Evolutionary conservation across 202 grass and related monocot species (phyloP), one percentile per base, ranked within the genome.

Genomic region (Carex arenaria): DNA sequence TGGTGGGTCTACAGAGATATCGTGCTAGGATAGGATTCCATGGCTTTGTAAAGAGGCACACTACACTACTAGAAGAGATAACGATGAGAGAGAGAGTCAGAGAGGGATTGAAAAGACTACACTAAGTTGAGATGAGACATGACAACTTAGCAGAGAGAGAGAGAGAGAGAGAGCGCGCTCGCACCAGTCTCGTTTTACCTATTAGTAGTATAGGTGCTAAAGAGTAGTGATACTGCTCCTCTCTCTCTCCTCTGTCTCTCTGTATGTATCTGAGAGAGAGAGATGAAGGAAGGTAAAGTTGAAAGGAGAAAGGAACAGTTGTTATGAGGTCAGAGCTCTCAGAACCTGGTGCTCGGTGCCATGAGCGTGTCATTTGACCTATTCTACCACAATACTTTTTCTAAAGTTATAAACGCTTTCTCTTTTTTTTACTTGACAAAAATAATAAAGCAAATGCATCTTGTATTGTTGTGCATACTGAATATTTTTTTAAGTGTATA

Each of bases 321-420:
- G 77, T n/a, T n/a, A n/a, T 30, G 49, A 23, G 62, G 61, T 67
- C 79, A 82, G 80, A 67, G 17, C 13, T 82, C 12, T 82, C 80
- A 82, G 80, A 68, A 82, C 75, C 84, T 60, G 77, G 63, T 85
- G 84, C 74, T 85, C 62, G 43, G 84, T 85, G 84, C 84, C 75
- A 85, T 85, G 73, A 85, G 84, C 80, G 22, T 80, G 63, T 80
- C 60, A 57, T 80, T 85, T 85, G 84, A 85, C 75, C 54, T 79
- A 80, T 85, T 62, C 22, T 4, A 28, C 0, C 23, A 57, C 42
- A 42, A 60, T 56, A 30, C 63, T 80, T 85, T 85, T 80, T 69
- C 43, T 57, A 85, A 85, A 78, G 84, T 73, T 61, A 5, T 38
- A 38, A 45, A 84, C n/a, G 31, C 76, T 79, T 22, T 53, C 28